Conservation (phyloP, 2,329 filamentous ascomycete genomes). For the Phaeosphaeriaceae sp. region DNA sequence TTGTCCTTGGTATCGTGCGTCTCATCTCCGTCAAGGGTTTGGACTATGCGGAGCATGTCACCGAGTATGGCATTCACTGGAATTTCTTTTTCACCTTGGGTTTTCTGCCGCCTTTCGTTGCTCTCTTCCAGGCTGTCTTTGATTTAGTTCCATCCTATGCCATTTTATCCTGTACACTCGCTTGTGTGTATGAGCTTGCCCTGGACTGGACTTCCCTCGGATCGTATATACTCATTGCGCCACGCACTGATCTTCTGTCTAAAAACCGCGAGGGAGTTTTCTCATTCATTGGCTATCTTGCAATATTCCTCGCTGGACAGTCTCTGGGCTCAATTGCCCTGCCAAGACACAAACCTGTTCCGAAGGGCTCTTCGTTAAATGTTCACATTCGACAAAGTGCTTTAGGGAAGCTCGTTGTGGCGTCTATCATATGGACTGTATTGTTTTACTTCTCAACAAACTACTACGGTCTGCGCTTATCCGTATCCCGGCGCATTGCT, state of each 20-base stretch:
- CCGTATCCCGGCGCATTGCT: constrained; percentile 85
- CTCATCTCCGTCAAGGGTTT: constrained; percentile 90
- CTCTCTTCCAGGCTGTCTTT: constrained; percentile 77
- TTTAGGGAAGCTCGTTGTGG: constrained; percentile 67
- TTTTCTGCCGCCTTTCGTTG: constrained; percentile 86
- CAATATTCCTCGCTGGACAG: constrained; percentile 91
- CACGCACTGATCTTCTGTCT: constrained; percentile 77
- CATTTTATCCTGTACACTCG: constrained; percentile 72
- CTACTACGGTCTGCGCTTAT: constrained; percentile 68
- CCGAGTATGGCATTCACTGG: constrained; percentile 98
- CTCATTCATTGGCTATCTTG: constrained; percentile 90
- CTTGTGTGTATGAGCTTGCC: constrained; percentile 72
- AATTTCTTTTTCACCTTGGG: constrained; percentile 99
- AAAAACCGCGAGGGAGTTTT: constrained; percentile 96
- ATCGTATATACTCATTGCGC: constrained; percentile 80
- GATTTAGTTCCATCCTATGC: constrained; percentile 77
- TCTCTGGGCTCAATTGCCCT: constrained; percentile 81
- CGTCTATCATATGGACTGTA: constrained; percentile 70
- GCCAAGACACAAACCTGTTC: constrained; percentile 59
- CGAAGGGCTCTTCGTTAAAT: constrained; percentile 51
- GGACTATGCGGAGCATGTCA: constrained; percentile 96
- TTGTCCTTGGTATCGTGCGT: constrained; percentile 79
- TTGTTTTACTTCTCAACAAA: constrained; percentile 74
- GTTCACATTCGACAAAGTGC: constrained; percentile 62
- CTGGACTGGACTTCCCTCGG: constrained; percentile 79